Evolutionary conservation across 108 stramenopile species (phyloP).

Genomic region (Stephanodiscus minutulus): DNA sequence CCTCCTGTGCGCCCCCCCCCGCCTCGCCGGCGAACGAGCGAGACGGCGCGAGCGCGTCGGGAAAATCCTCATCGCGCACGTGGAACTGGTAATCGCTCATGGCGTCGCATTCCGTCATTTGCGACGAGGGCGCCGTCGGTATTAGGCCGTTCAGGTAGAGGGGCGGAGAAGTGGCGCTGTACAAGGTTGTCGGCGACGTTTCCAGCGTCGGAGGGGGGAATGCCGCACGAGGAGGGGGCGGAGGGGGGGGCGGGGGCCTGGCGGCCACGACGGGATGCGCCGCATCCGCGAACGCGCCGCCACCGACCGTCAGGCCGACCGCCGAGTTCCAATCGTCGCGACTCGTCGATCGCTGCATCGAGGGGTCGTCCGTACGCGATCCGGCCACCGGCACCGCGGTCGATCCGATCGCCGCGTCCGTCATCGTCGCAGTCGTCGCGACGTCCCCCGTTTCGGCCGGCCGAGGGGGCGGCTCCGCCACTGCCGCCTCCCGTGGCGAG

Average conservation of each 20-base stretch:
- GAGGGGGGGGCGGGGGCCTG: neutral
- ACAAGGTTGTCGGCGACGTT: neutral
- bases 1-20: neutral
- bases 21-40: neutral
- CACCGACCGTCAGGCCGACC: neutral
- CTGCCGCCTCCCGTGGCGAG: neutral
- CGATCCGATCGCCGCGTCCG: neutral
- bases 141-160: conserved; percentile 25
- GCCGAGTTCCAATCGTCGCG: neutral
- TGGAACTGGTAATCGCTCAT: conserved; percentile 39
- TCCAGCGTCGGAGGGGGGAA: neutral
- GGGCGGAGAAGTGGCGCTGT: conserved; percentile 31
- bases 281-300: conserved; percentile 8
- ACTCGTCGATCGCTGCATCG: too few relatives aligned
- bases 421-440: neutral
- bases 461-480: too few relatives aligned
- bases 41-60: neutral
- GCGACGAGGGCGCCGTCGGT: conserved; percentile 32
- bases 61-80: conserved; percentile 34
- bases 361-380: neutral
- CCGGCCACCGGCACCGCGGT: neutral
- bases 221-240: neutral
- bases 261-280: neutral
- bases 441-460: too few relatives aligned
- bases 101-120: conserved; percentile 35